Evolutionary conservation across 176 grass and related monocot species (phyloP), one percentile per base, ranked within the genome.

Genomic region (Bothriochloa decipiens): DNA sequence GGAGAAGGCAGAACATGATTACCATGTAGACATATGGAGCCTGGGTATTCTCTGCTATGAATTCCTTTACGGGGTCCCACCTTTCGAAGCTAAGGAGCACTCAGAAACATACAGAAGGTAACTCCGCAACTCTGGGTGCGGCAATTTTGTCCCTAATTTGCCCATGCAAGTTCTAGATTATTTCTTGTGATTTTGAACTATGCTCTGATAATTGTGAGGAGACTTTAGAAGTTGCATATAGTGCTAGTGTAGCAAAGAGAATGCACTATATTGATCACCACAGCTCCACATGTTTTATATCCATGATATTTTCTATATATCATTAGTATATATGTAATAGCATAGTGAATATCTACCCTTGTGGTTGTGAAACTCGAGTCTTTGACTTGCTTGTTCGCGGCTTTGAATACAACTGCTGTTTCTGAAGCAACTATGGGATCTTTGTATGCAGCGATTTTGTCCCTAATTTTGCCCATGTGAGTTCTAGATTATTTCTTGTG

Each of bases 41-140:
- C 91, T 99, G 80, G 96, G 96, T 5, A 88, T 99, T 40, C 65
- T 99, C 18, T 99, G 96, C 27, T 99, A 94, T 15, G 96, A 99
- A 39, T 99, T 96, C 55, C 93, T 99, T 35, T 99, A 92, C 39
- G 96, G 93, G 2, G 78, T 91, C 52, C 96, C 96, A 15, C 93
- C 96, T 76, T 99, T 99, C 80, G 96, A 99, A 80, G 96, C 96
- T 18, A 99, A 99, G 72, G 93, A 99, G 26, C 93, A 99, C n/a
- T 96, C 96, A 0, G 91, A 99, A 64, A 99, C 96, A 25, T 99
- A 99, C 32, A 76, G 91, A 75, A 99, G 93, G 96, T 99, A 91
- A 82, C 20, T 88, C 50, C 49, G 57, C 26, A 60, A 63, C 63
- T 33, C 20, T 80, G 37, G 28, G 60, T 84, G 53, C 4, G 63